Evolutionary conservation across 1,139 yeast genomes (phyloP).

Genomic region (Kluyveromyces sp.): DNA sequence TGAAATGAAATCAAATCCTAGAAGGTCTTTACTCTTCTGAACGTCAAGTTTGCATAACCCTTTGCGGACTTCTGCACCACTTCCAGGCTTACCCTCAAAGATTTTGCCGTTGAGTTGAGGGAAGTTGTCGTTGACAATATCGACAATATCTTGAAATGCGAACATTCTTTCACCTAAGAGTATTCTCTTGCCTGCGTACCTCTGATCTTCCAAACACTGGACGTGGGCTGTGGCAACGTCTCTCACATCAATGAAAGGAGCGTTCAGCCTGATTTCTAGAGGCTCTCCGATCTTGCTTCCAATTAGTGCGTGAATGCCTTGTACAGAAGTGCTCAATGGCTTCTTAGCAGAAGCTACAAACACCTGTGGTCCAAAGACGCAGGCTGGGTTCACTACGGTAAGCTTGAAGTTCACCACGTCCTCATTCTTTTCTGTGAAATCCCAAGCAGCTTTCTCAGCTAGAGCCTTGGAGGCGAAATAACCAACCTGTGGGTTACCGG

Average conservation of each 20-base stretch:
- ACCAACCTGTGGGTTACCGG: slow-evolving; percentile 32
- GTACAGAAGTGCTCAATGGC: slow-evolving; percentile 36
- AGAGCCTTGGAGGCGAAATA: slow-evolving; percentile 47
- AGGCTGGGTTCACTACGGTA: slow-evolving; percentile 44
- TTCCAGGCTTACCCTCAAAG: slow-evolving; percentile 15
- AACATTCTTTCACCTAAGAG: slow-evolving; percentile 29
- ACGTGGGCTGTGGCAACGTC: slow-evolving; percentile 50
- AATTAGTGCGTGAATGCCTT: slow-evolving; percentile 29
- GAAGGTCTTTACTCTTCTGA: slow-evolving; percentile 31
- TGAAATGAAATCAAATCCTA: slow-evolving; percentile 37
- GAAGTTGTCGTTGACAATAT: slow-evolving; percentile 33
- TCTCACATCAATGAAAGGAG: slow-evolving; percentile 41
- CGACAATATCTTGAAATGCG: slow-evolving; percentile 29
- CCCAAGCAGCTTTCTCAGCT: slow-evolving; percentile 53
- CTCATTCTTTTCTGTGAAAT: slow-evolving; percentile 35
- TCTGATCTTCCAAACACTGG: slow-evolving; percentile 34
- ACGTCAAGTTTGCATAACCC: slow-evolving; percentile 16
- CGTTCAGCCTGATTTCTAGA: slow-evolving; percentile 7
- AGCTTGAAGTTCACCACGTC: slow-evolving; percentile 39
- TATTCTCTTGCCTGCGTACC: slow-evolving; percentile 31
- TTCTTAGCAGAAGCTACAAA: slow-evolving; percentile 30
- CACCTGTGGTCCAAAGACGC: slow-evolving; percentile 44
- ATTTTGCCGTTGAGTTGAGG: slow-evolving; percentile 35
- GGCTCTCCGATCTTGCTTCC: slow-evolving; percentile 17
- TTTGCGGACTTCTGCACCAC: slow-evolving; percentile 8